A percentile compares a stretch with the other conserved stretches of the same genome.
phyloP scores from a whole-genome alignment of 2,329 filamentous ascomycete genomes.

The Fusarium coffeatum region DNA sequence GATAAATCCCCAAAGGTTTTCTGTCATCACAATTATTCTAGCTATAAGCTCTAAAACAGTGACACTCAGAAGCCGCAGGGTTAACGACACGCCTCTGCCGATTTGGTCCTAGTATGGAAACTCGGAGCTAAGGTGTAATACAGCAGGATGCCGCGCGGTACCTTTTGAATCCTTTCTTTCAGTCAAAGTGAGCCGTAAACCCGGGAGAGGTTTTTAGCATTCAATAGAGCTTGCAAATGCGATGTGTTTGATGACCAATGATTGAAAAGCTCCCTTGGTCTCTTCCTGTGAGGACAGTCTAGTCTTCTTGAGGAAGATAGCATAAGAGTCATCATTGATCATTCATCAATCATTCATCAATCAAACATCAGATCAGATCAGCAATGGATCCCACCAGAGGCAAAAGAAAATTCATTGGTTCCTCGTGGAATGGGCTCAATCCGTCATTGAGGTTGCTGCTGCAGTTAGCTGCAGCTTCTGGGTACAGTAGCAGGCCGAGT shows the following conservation, averaged over 20 bases:
- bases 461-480: slow-evolving; percentile 1
- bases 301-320: slow-evolving; percentile 9
- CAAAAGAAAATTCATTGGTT: slow-evolving; percentile 13
- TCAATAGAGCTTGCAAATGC: background rate
- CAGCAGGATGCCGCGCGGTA: background rate
- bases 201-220: slow-evolving; percentile 29
- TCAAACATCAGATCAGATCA: background rate
- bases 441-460: slow-evolving; percentile 2
- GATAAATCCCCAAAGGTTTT: background rate
- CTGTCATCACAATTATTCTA: slow-evolving; percentile 6
- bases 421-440: background rate
- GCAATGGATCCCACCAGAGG: slow-evolving; percentile 1
- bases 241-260: slow-evolving; percentile 23
- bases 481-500: slow-evolving; percentile 18
- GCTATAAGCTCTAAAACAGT: slow-evolving; percentile 9
- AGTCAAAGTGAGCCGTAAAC: slow-evolving; percentile 40
- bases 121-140: slow-evolving; percentile 25
- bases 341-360: background rate
- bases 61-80: background rate
- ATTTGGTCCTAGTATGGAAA: slow-evolving; percentile 17
- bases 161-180: background rate
- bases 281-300: slow-evolving; percentile 3
- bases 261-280: background rate
- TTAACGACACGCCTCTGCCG: slow-evolving; percentile 28
- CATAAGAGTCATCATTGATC: slow-evolving; percentile 45